A percentile compares a stretch with the other conserved stretches of the same genome.
Evolutionary conservation across 331 rosid genomes (phyloP).

Genomic region (Quercus lobata): DNA sequence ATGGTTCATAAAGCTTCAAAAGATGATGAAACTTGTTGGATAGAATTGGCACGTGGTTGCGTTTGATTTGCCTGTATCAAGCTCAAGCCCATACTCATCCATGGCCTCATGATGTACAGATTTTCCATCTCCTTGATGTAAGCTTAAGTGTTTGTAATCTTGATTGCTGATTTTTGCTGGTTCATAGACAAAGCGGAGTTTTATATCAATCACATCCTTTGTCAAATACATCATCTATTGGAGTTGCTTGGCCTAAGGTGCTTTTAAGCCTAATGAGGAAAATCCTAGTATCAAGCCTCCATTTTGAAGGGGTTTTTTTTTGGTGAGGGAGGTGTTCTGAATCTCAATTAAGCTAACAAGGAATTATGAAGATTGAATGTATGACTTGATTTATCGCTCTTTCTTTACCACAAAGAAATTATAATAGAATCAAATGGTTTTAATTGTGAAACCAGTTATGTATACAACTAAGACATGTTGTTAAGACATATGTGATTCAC

Average conservation of each 20-base stretch:
- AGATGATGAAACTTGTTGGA: slow-evolving; percentile 17
- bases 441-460: no score
- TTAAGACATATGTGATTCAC: no score
- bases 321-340: no score
- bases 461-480: no score
- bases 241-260: slow-evolving; percentile 25
- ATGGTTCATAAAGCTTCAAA: not conserved
- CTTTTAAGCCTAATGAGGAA: slow-evolving; percentile 9
- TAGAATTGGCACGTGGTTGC: slow-evolving; percentile 15
- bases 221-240: slow-evolving; percentile 21
- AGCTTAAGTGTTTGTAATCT: slow-evolving; percentile 23
- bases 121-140: slow-evolving; percentile 20
- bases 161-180: slow-evolving; percentile 25
- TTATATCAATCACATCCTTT: slow-evolving; percentile 15
- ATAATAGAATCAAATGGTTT: no score
- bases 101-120: slow-evolving; percentile 21
- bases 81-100: slow-evolving; percentile 4
- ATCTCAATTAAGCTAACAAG: not conserved
- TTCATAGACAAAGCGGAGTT: slow-evolving; percentile 24
- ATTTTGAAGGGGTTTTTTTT: not conserved
- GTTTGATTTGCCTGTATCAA: not conserved
- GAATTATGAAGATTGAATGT: not conserved
- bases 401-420: no score
- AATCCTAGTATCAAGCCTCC: not conserved
- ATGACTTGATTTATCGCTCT: no score